A percentile compares a stretch with the other conserved stretches of the same genome.
These are phyloP conservation scores for Lasiosphaeris hirsuta DNA, from an alignment of 495 filamentous ascomycete genomes.

Conservation along the genomic window DNA sequence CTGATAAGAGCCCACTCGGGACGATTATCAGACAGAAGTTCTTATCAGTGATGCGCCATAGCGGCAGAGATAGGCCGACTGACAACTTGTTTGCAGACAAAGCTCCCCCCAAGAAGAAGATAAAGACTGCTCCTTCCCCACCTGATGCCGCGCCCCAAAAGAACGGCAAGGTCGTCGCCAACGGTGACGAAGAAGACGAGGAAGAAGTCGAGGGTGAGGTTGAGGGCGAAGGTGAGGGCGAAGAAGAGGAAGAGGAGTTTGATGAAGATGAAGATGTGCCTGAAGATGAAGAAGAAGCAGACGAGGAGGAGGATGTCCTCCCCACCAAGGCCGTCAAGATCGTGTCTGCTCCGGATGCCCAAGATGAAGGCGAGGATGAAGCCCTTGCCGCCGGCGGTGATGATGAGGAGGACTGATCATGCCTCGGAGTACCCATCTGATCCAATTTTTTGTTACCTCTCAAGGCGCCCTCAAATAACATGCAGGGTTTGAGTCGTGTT, in stretches of 20 bases:
- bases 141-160: slow-evolving; percentile 28
- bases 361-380: slow-evolving; percentile 12
- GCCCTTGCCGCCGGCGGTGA: slow-evolving; percentile 29
- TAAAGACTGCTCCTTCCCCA: slow-evolving; percentile 36
- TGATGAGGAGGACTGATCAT: slow-evolving; percentile 33
- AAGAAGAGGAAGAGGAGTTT: slow-evolving; percentile 32
- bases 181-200: slow-evolving; percentile 18
- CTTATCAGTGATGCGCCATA: too few relatives aligned
- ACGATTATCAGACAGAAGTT: background rate
- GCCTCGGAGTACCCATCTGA: background rate
- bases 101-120: slow-evolving; percentile 49
- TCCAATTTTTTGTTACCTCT: background rate
- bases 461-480: background rate
- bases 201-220: slow-evolving; percentile 32
- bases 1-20: background rate
- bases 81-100: slow-evolving; percentile 19
- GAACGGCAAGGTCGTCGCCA: slow-evolving; percentile 26
- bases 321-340: slow-evolving; percentile 37
- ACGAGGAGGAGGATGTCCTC: slow-evolving; percentile 21
- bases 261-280: slow-evolving; percentile 32
- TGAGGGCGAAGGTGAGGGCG: slow-evolving; percentile 31
- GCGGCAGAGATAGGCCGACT: background rate
- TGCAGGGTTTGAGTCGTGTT: background rate
- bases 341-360: slow-evolving; percentile 11
- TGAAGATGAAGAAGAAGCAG: slow-evolving; percentile 33